Percentiles rank a stretch among this genome's conserved stretches.
These are phyloP conservation scores for Fusarium buharicum DNA, from an alignment of 2,329 filamentous ascomycete genomes.

Conservation along the genomic window DNA sequence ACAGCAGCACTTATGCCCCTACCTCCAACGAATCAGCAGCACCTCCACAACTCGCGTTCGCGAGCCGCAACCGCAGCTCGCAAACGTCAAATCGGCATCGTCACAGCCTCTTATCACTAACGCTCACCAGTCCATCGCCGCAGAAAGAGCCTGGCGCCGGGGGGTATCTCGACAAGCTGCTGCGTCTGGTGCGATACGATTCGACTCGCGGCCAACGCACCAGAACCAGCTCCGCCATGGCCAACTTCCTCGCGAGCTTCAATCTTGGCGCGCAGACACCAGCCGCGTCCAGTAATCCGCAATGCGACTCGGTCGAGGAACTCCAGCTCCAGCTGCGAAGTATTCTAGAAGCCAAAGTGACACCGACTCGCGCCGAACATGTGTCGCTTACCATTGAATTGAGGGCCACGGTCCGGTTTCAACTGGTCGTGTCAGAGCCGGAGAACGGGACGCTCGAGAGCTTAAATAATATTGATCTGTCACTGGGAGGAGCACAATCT, in stretches of 20 bases:
- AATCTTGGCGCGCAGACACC: constrained; percentile 44
- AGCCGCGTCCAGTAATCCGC: constrained; percentile 35
- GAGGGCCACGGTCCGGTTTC: constrained; percentile 56
- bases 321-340: constrained; percentile 58
- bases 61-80: constrained; percentile 15
- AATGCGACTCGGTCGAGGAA: constrained; percentile 55
- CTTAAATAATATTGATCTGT: constrained; percentile 50
- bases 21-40: constrained; percentile 12
- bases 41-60: constrained; percentile 23
- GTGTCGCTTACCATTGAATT: constrained; percentile 60
- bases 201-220: background rate
- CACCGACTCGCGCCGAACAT: constrained; percentile 61
- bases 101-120: constrained; percentile 6
- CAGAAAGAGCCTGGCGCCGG: constrained; percentile 36
- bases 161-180: constrained; percentile 28
- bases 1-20: constrained; percentile 14
- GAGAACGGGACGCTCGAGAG: constrained; percentile 52
- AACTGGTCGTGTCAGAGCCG: constrained; percentile 51
- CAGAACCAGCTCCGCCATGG: constrained; percentile 45
- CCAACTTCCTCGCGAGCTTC: constrained; percentile 54
- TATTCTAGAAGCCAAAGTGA: constrained; percentile 56
- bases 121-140: constrained; percentile 6
- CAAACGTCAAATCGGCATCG: constrained; percentile 11
- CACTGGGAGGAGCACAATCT: constrained; percentile 46
- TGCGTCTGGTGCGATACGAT: constrained; percentile 26